Percentiles rank a stretch among this genome's conserved stretches.
Conservation (phyloP, 768 basidiomycete genomes). For the Pholiota molesta region DNA sequence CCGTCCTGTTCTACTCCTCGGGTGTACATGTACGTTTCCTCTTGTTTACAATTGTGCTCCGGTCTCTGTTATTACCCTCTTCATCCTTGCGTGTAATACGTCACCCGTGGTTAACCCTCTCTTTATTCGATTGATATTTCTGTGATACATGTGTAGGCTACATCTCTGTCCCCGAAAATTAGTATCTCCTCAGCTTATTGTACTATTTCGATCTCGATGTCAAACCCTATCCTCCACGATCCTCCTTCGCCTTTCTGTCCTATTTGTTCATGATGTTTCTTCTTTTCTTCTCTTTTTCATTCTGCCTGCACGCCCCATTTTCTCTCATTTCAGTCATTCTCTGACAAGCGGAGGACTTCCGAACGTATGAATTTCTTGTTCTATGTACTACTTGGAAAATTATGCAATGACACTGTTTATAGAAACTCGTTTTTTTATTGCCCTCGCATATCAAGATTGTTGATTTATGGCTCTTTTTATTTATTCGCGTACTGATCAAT, state of each 20-base stretch:
- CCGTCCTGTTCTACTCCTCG: neutral
- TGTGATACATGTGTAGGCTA: neutral
- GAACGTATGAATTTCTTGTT: neutral
- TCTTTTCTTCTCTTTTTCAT: neutral
- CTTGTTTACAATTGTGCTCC: conserved; percentile 9
- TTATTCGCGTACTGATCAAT: neutral
- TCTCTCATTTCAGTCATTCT: neutral
- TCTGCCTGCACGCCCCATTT: neutral
- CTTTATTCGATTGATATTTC: neutral
- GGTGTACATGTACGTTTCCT: conserved; percentile 1
- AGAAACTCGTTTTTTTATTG: neutral
- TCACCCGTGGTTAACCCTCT: conserved; percentile 7
- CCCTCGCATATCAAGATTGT: neutral
- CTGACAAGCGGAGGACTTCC: neutral
- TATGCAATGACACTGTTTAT: neutral
- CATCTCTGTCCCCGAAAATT: conserved; percentile 1
- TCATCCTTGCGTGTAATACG: conserved; percentile 4
- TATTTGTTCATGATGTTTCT: neutral
- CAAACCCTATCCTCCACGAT: neutral
- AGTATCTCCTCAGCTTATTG: neutral
- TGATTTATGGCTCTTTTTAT: neutral
- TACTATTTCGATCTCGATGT: conserved; percentile 8
- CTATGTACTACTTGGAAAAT: neutral
- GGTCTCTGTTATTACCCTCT: neutral
- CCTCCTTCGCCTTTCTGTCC: neutral